Evolutionary conservation across 208 protist species (phyloP), one percentile per base, ranked within the genome.

Genomic region (Vickermania spadyakhi): DNA sequence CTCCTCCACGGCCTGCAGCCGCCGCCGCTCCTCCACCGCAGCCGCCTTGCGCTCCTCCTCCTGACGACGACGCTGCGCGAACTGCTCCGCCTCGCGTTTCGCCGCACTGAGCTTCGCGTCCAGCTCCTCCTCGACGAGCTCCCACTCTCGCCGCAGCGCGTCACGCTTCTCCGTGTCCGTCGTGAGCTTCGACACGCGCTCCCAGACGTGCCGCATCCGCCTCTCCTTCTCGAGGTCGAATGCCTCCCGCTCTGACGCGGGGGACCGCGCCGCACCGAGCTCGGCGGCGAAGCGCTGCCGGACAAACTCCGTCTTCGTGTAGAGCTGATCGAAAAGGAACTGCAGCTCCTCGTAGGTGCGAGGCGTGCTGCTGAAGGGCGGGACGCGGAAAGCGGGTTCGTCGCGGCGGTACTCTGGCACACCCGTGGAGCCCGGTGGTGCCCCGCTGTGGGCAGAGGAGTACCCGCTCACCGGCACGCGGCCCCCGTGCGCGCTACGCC

Each of bases 381-480:
- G 28, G 13, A 56, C 22, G 23, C 22, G 53, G 13, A 53, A 53
- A 25, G 30, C 51, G 21, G 51, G 18, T 18, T 23, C 49, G 51
- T 64, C 41, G 5, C 13, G 7, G 5, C 21, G 25, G 21, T 18
- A 18, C 21, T 11, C 5, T 23, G 51, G 51, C 5, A 55, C 51
- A 5, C 51, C 21, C 25, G 5, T 11, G 7, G 21, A 18, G 51
- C 51, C 21, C 21, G 51, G 21, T 5, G 51, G 13, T 11, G 21
- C 51, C 36, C 36, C 36, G 36, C 36, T 45, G 36, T 18, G 36
- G 31, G n/a, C 21, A 25, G 51, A 28, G 14, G 59, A 72, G 73
- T 89, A 89, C 11, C 73, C 82, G 51, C 82, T 89, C 11, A 89
- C 62, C 2, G 82, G 82, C 52, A 89, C 82, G 1, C 79, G 78